Conservation (phyloP, 2,329 filamentous ascomycete genomes). For the Kalaharituber pfeilii region DNA sequence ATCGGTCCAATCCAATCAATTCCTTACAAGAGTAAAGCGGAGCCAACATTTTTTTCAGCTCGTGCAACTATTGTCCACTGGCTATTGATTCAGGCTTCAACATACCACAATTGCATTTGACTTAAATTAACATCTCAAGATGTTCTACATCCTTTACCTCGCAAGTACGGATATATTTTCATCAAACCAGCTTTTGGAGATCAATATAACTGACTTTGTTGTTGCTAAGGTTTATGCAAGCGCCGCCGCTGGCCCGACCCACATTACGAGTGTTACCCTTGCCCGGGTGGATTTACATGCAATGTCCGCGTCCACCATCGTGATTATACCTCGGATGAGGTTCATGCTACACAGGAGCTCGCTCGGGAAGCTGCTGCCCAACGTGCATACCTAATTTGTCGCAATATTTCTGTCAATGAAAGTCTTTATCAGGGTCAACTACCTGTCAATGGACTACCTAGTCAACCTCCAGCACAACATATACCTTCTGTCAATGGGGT, state of each 20-base stretch:
- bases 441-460: not conserved
- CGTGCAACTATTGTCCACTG: too few species aligned
- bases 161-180: slow-evolving; percentile 26
- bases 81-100: too few species aligned
- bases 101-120: too few species aligned
- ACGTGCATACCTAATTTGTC: slow-evolving; percentile 52
- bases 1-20: too few species aligned
- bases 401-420: slow-evolving; percentile 54
- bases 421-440: slow-evolving; percentile 33
- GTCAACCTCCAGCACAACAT: slow-evolving; percentile 9
- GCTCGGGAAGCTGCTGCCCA: slow-evolving; percentile 49
- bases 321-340: slow-evolving; percentile 47
- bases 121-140: slow-evolving; percentile 9
- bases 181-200: too few species aligned
- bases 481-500: slow-evolving; percentile 4
- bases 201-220: too few species aligned
- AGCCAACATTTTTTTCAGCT: too few species aligned
- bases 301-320: slow-evolving; percentile 53
- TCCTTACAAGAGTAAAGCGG: too few species aligned
- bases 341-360: slow-evolving; percentile 42
- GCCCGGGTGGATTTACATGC: slow-evolving; percentile 41
- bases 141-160: slow-evolving; percentile 34
- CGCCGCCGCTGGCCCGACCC: slow-evolving; percentile 23
- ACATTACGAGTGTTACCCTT: slow-evolving; percentile 39
- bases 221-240: slow-evolving; percentile 22